Conservation (phyloP, 2,329 filamentous ascomycete genomes). For the Colletotrichum sp. region DNA sequence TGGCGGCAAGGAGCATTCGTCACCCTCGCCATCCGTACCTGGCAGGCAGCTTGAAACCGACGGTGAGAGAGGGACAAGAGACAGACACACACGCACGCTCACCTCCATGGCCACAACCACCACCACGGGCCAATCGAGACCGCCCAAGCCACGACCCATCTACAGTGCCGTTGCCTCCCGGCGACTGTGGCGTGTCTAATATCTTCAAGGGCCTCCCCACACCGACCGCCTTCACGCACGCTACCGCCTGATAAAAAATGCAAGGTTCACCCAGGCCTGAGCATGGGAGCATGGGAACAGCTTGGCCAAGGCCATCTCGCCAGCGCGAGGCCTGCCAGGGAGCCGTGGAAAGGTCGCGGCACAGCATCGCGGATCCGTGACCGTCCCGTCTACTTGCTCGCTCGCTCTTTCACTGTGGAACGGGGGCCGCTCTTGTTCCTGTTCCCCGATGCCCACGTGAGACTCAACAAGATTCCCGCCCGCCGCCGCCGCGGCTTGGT, state of each 20-base stretch:
- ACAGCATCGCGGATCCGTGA: slow-evolving; percentile 15
- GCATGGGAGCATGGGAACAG: slow-evolving; percentile 17
- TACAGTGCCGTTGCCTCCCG: neutral
- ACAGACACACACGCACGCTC: neutral
- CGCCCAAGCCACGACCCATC: neutral
- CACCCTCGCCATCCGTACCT: neutral
- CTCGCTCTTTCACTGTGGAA: slow-evolving; percentile 9
- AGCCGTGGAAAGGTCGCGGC: neutral
- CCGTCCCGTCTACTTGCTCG: neutral
- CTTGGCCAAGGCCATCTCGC: slow-evolving; percentile 11
- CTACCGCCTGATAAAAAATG: slow-evolving; percentile 17
- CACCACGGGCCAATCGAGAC: slow-evolving; percentile 5
- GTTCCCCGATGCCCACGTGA: slow-evolving; percentile 5
- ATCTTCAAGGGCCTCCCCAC: slow-evolving; percentile 20
- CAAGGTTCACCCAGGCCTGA: slow-evolving; percentile 14
- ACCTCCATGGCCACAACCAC: neutral
- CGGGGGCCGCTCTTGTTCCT: neutral
- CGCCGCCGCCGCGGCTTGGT: slow-evolving; percentile 3
- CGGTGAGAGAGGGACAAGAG: neutral
- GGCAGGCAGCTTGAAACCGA: slow-evolving; percentile 15
- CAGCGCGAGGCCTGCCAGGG: neutral
- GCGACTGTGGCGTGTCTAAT: slow-evolving; percentile 2
- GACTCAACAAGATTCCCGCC: slow-evolving; percentile 17
- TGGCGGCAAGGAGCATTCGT: slow-evolving; percentile 1
- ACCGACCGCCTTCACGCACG: slow-evolving; percentile 13